phyloP scores from a whole-genome alignment of 2,329 filamentous ascomycete genomes.

The Penicillium psychrosexuale region DNA sequence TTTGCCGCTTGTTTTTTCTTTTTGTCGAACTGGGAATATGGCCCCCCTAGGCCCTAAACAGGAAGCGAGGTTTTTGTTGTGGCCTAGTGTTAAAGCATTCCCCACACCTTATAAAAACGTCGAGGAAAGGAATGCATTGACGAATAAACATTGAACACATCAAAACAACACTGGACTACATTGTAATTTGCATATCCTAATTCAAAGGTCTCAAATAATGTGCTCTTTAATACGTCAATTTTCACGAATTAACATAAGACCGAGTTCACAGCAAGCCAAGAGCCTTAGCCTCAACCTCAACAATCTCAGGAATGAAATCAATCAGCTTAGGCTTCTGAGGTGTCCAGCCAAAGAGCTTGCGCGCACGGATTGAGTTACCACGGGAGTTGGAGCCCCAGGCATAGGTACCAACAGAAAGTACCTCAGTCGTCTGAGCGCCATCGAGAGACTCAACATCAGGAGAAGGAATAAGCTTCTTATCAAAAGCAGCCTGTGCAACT shows the following conservation, averaged over 20 bases:
- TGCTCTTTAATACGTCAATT: not conserved
- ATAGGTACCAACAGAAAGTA: constrained; percentile 37
- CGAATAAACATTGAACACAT: too few species aligned
- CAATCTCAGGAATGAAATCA: constrained; percentile 54
- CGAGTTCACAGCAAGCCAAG: constrained; percentile 29
- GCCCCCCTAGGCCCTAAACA: too few species aligned
- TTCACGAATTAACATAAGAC: not conserved
- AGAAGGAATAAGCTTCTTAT: constrained; percentile 52
- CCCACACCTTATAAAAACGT: too few species aligned
- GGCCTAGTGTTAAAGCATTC: too few species aligned
- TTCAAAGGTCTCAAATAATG: too few species aligned
- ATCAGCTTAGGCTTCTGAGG: constrained; percentile 47
- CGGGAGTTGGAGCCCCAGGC: constrained; percentile 41
- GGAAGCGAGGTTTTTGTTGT: too few species aligned
- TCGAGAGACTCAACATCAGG: constrained; percentile 38
- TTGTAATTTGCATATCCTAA: not conserved
- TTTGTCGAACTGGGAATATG: too few species aligned
- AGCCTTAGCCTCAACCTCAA: constrained; percentile 49
- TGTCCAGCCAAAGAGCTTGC: constrained; percentile 40
- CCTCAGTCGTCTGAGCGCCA: constrained; percentile 41
- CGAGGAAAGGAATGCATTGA: too few species aligned
- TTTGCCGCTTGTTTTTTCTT: too few species aligned
- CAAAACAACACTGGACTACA: not conserved
- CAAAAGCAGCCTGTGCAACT: constrained; percentile 47
- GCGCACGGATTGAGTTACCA: constrained; percentile 35